These are phyloP conservation scores for Ophiocordyceps camponoti-rufipedis DNA, from an alignment of 2,329 filamentous ascomycete genomes.

Conservation along the genomic window DNA sequence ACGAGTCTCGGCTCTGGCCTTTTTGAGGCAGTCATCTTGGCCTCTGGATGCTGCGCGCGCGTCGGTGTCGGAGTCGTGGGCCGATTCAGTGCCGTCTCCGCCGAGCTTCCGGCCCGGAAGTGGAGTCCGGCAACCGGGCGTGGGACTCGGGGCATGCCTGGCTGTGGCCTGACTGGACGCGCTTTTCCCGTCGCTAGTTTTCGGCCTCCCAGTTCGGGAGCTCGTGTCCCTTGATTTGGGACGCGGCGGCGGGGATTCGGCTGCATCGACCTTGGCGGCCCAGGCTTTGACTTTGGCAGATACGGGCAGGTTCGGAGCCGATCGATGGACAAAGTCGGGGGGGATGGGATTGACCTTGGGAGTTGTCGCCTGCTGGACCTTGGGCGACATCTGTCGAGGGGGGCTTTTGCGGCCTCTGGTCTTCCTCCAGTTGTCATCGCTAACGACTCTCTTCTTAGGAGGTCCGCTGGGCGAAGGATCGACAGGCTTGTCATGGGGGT, in stretches of 20 bases:
- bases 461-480: slow-evolving; percentile 25
- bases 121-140: neutral
- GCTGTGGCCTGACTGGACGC: slow-evolving; percentile 12
- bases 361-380: slow-evolving; percentile 10
- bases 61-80: neutral
- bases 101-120: neutral
- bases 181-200: slow-evolving; percentile 10
- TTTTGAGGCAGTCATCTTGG: neutral
- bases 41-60: neutral
- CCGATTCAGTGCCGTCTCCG: neutral
- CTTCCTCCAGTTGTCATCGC: slow-evolving; percentile 78
- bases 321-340: slow-evolving; percentile 36
- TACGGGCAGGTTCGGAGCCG: slow-evolving; percentile 34
- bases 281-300: slow-evolving; percentile 44
- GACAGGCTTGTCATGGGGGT: neutral
- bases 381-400: slow-evolving; percentile 21
- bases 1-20: neutral
- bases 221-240: slow-evolving; percentile 16
- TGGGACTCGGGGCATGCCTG: slow-evolving; percentile 1
- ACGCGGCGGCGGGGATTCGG: slow-evolving; percentile 19
- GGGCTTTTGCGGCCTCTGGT: slow-evolving; percentile 32
- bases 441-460: slow-evolving; percentile 82
- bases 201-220: slow-evolving; percentile 8
- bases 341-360: slow-evolving; percentile 22
- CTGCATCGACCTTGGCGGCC: slow-evolving; percentile 35